Conservation (phyloP, 2,329 filamentous ascomycete genomes). For the Penicillium rolfsii region DNA sequence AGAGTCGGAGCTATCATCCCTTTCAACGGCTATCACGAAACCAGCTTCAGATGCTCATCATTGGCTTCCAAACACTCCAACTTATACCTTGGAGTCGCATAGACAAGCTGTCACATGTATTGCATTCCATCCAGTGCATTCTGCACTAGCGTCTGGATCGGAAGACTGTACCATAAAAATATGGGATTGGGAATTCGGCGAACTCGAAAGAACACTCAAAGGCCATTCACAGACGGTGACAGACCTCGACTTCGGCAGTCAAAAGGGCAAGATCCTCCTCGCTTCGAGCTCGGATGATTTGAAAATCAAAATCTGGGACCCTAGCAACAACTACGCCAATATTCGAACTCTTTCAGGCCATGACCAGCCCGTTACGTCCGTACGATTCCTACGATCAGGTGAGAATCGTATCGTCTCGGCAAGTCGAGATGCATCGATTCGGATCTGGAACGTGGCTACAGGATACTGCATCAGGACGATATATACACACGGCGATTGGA, state of each 20-base stretch:
- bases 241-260: slow-evolving; percentile 87
- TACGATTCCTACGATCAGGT: slow-evolving; percentile 77
- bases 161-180: slow-evolving; percentile 95
- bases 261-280: slow-evolving; percentile 69
- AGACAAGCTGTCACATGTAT: slow-evolving; percentile 81
- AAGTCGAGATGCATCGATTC: slow-evolving; percentile 79
- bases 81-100: slow-evolving; percentile 80
- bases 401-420: slow-evolving; percentile 84
- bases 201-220: slow-evolving; percentile 85
- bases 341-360: slow-evolving; percentile 87
- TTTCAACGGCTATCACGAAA: slow-evolving; percentile 43
- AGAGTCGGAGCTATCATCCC: slow-evolving; percentile 62
- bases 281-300: slow-evolving; percentile 84
- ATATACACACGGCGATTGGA: slow-evolving; percentile 78
- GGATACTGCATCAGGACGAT: slow-evolving; percentile 89
- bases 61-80: slow-evolving; percentile 51
- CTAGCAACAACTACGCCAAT: slow-evolving; percentile 88
- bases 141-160: slow-evolving; percentile 85
- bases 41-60: slow-evolving; percentile 17
- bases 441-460: slow-evolving; percentile 89
- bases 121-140: slow-evolving; percentile 89
- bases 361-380: slow-evolving; percentile 85
- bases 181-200: slow-evolving; percentile 94
- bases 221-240: slow-evolving; percentile 85
- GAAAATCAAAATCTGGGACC: slow-evolving; percentile 94